These are phyloP conservation scores for Mrakia hoshinonis DNA, from an alignment of 768 basidiomycete species.

Conservation along the genomic window DNA sequence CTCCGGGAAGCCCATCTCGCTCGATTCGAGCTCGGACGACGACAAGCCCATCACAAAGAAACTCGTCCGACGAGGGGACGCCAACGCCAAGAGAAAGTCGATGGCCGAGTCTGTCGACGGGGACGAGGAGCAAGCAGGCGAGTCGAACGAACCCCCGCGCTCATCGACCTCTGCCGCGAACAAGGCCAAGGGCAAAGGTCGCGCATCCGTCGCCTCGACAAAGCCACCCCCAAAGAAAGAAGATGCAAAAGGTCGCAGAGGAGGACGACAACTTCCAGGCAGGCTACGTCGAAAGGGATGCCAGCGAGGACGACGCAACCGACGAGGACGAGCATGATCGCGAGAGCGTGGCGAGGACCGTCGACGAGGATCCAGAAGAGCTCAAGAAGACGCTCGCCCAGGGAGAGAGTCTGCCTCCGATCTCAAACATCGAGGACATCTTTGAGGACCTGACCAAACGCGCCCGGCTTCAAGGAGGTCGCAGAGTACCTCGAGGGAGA, in stretches of 20 bases:
- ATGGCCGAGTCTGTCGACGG: not conserved
- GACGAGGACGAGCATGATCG: too few relatives aligned
- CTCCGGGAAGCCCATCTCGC: not conserved
- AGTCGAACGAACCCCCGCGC: too few relatives aligned
- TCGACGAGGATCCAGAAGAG: too few relatives aligned
- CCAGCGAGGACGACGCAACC: too few relatives aligned
- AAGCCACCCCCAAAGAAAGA: not conserved
- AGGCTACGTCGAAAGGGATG: not conserved
- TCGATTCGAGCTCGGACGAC: not conserved
- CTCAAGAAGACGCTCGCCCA: too few relatives aligned
- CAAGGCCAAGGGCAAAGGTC: not conserved
- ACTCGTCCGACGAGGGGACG: not conserved
- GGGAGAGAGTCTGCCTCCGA: slow-evolving; percentile 50
- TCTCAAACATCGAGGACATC: slow-evolving; percentile 61
- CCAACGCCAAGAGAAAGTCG: too few relatives aligned
- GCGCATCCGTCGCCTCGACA: not conserved
- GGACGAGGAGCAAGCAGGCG: not conserved
- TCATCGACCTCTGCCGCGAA: not conserved
- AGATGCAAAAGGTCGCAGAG: not conserved
- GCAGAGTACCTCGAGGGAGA: slow-evolving; percentile 58
- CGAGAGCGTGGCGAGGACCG: not conserved
- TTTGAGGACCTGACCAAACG: slow-evolving; percentile 65
- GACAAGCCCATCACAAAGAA: too few relatives aligned
- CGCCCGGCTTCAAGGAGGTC: slow-evolving; percentile 58
- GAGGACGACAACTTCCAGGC: not conserved